A percentile compares a stretch with the other conserved stretches of the same genome.
Conservation (phyloP, 2,329 filamentous ascomycete genomes). For the Cytospora piceae region DNA sequence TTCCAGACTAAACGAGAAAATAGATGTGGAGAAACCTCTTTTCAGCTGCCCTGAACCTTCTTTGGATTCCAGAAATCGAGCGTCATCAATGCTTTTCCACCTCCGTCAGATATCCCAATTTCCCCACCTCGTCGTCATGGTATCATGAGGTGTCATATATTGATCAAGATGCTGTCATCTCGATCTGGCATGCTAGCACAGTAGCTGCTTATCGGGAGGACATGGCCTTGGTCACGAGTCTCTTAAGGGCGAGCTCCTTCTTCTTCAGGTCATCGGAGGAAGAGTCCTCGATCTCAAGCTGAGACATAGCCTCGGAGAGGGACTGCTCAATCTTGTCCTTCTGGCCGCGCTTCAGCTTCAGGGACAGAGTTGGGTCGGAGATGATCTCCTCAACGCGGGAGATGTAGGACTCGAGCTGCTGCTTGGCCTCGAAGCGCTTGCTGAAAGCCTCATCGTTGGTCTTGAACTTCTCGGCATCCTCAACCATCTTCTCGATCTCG, state of each 20-base stretch:
- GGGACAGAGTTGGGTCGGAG: slow-evolving; percentile 90
- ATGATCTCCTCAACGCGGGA: slow-evolving; percentile 98
- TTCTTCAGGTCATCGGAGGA: slow-evolving; percentile 96
- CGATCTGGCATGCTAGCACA: slow-evolving; percentile 19
- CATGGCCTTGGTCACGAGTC: slow-evolving; percentile 98
- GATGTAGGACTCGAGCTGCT: slow-evolving; percentile 99
- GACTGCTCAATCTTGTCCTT: slow-evolving; percentile 99
- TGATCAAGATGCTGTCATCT: slow-evolving; percentile 12
- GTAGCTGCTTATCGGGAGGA: slow-evolving; percentile 73
- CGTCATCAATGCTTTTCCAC: slow-evolving; percentile 22
- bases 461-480: slow-evolving; percentile 98
- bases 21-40: slow-evolving; percentile 10
- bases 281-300: slow-evolving; percentile 94
- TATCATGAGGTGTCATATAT: slow-evolving; percentile 26
- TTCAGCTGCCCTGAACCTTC: slow-evolving; percentile 13
- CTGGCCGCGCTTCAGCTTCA: slow-evolving; percentile 98
- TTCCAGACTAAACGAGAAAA: slow-evolving; percentile 11
- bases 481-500: slow-evolving; percentile 99
- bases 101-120: slow-evolving; percentile 16
- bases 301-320: slow-evolving; percentile 95
- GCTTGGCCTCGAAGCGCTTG: slow-evolving; percentile 99
- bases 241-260: slow-evolving; percentile 98
- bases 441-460: slow-evolving; percentile 95
- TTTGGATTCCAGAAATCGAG: slow-evolving; percentile 17
- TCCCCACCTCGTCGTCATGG: slow-evolving; percentile 25